Evolutionary conservation across 768 basidiomycete species (phyloP).

Genomic region (Dioszegia hungarica): DNA sequence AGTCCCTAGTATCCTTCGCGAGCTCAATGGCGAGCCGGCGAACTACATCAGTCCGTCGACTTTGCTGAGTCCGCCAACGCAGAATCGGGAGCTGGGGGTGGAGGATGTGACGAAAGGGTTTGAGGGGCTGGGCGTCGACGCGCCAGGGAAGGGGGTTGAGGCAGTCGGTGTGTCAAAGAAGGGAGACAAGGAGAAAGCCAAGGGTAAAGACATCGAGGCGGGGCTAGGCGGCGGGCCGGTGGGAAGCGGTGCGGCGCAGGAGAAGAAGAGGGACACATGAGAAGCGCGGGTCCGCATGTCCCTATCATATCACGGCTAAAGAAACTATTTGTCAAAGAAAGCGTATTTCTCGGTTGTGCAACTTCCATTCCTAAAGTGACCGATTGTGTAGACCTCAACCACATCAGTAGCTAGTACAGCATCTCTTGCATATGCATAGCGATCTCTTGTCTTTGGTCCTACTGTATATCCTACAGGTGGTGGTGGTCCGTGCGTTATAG

Average conservation of each 20-base stretch:
- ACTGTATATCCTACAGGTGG: too few relatives aligned
- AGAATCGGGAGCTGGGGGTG: conserved; percentile 6
- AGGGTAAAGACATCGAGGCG: not conserved
- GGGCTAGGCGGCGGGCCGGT: not conserved
- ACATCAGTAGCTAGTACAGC: too few relatives aligned
- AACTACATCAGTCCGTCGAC: conserved; percentile 44
- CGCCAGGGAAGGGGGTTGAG: conserved; percentile 23
- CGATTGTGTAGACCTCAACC: not conserved
- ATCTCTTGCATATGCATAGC: conserved; percentile 6
- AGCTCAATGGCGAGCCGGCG: conserved; percentile 20
- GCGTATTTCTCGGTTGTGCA: not conserved
- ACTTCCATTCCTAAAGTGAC: not conserved
- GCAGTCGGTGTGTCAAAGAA: conserved; percentile 1
- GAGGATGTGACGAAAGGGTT: conserved; percentile 24
- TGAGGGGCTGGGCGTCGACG: conserved; percentile 24
- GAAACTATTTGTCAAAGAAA: not conserved
- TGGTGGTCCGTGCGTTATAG: too few relatives aligned
- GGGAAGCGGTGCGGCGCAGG: not conserved
- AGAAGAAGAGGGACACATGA: not conserved
- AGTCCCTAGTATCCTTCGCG: conserved; percentile 7
- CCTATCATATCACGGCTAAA: not conserved
- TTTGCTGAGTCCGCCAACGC: conserved; percentile 14
- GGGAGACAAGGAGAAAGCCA: not conserved
- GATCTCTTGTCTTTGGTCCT: not conserved
- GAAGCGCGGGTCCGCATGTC: too few relatives aligned